Base-by-base conservation (phyloP, 768 basidiomycete species). In the Termitomyces bulborhizus region DNA sequence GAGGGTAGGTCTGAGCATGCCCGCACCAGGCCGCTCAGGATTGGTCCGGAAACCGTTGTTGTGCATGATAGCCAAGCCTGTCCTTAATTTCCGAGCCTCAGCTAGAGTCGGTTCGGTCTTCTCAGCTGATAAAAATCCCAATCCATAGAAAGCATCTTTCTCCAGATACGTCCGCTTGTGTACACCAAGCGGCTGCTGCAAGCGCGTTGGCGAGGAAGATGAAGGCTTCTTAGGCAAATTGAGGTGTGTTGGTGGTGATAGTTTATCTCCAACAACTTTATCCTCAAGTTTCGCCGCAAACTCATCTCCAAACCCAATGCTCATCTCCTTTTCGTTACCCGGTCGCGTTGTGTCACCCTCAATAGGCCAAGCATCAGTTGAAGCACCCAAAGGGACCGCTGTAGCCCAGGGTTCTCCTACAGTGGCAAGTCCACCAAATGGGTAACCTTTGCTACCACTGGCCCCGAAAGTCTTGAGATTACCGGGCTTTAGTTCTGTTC, bases 71-170 rank as follows among this genome's bases (percentile, higher is more conserved):
- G 84, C 86, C 40, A 88, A 63, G 6, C 88, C 88, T 12, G 88
- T 89, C 49, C 86, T 76, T 53, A 86, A 66, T 64, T 84, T 85
- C 42, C 87, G 76, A 34, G 86, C 89, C 64, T 91, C 89, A 11
- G 82, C 90, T 4, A 92, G 73, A 2, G 90, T 91, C 18, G 84
- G 86, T 18, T 80, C 74, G 3, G 80, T 73, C 49, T 73, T 75
- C 24, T 71, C 74, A 27, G 76, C 67, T 29, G 69, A 63, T 55
- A 70, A 67, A 21, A 87, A 65, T 7, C 82, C 88, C 45, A 93
- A 71, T 11, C 86, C 90, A 36, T 88, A 87, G 58, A 93, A 93
- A 4, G 90, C 91, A 64, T 93, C 90, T 60, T 79, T 86, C 18
- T 75, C 75, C 51, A 55, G 54, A 1, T 47, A 40, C 16, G 56